Conservation (phyloP, 345 rosid species). For the Hevea brasiliensis region DNA sequence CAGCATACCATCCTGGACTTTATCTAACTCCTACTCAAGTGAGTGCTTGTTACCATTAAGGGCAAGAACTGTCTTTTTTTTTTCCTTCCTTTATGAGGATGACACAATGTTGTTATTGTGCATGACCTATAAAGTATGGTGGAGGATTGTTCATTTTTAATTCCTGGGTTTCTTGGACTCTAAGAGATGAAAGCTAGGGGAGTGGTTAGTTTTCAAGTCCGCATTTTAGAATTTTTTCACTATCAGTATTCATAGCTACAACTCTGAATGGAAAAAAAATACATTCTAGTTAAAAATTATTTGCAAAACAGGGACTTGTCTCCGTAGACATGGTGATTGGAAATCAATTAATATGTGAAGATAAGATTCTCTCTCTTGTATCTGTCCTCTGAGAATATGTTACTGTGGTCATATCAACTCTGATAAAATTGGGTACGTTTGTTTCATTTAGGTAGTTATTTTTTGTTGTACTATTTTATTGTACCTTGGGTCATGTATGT, state of each 20-base stretch:
- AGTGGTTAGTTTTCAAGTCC: neutral
- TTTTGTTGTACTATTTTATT: neutral
- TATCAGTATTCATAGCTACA: neutral
- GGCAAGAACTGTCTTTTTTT: neutral
- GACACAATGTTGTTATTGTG: neutral
- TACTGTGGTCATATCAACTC: neutral
- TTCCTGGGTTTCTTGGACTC: no score
- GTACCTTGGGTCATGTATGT: constrained; percentile 2
- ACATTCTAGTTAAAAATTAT: neutral
- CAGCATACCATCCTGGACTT: constrained; percentile 94
- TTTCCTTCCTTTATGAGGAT: neutral
- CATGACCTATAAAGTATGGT: neutral
- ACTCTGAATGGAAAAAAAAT: neutral
- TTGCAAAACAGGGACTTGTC: neutral
- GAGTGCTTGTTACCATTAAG: constrained; percentile 13
- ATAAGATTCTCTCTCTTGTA: neutral
- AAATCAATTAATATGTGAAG: neutral
- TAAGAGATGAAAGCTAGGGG: no score
- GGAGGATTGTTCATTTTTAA: no score
- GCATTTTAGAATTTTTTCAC: neutral
- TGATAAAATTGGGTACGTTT: neutral
- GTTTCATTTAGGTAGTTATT: neutral
- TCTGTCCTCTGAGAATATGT: neutral
- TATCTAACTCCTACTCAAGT: constrained; percentile 94
- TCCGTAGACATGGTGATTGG: neutral